A percentile compares a stretch with the other conserved stretches of the same genome.
Conservation (phyloP, 2,329 filamentous ascomycete genomes). For the Hypoxylon sp. region DNA sequence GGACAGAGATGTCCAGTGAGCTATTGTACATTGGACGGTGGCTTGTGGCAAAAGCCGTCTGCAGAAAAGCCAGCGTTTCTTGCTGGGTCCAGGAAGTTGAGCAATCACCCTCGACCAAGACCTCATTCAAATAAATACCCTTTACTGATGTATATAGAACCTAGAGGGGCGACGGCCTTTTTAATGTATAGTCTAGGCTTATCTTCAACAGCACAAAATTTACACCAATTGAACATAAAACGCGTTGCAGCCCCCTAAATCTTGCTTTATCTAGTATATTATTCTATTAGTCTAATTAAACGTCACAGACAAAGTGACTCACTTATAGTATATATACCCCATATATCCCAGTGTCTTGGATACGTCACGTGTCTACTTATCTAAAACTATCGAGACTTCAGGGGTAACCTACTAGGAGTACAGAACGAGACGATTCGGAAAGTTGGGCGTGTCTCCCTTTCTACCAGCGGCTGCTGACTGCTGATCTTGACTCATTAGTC, state of each 20-base stretch:
- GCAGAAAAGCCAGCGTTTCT: neutral
- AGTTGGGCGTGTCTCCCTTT: neutral
- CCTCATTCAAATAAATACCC: slow-evolving; percentile 20
- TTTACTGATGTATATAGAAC: slow-evolving; percentile 31
- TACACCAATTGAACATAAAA: slow-evolving; percentile 10
- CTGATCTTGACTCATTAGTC: neutral
- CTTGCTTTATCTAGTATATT: neutral
- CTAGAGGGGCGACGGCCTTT: neutral
- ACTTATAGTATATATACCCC: neutral
- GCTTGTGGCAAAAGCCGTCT: slow-evolving; percentile 5
- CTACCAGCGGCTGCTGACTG: neutral
- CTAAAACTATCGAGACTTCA: neutral
- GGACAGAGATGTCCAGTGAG: neutral
- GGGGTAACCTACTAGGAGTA: slow-evolving; percentile 7
- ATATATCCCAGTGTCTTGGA: slow-evolving; percentile 1
- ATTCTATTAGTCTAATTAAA: slow-evolving; percentile 7
- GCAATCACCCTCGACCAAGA: slow-evolving; percentile 2
- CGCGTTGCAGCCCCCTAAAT: neutral
- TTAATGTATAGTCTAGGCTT: slow-evolving; percentile 13
- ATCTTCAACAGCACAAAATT: slow-evolving; percentile 16
- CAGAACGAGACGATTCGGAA: neutral
- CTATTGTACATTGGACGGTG: slow-evolving; percentile 2
- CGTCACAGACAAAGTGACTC: slow-evolving; percentile 2
- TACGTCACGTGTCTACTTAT: neutral
- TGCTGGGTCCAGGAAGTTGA: slow-evolving; percentile 10